Base-by-base conservation (phyloP, 371 early-diverging fungal genomes). In the Gilbertella persicaria region DNA sequence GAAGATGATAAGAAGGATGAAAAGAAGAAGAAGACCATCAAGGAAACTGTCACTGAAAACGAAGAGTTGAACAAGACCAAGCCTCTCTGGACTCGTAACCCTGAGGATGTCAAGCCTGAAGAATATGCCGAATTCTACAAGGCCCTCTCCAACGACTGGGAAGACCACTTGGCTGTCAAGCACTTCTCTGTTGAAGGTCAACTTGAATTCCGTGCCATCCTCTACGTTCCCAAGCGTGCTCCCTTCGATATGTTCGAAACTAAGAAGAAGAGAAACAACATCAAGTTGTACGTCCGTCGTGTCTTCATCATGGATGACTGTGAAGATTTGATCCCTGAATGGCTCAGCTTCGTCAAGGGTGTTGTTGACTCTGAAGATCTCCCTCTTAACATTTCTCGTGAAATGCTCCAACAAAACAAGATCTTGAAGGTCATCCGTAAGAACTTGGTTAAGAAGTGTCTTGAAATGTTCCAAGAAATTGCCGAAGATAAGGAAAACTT, bases 271-370 rank as follows among this genome's bases (percentile, higher is more conserved):
- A 83, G 88, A 51, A 78, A 82, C 67, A 89, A 87, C 80, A 86
- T 95, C 70, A 89, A 91, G 77, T 73, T 95, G 37, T 93, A 88
- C 71, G 90, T 90, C 29, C 80, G 84, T 36, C 89, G 91, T 64
- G 93, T 95, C 41, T 93, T 93, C 75, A 90, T 95, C 68, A 92
- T 91, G 64, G 93, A 92, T 58, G 92, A 93, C 60, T 77, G 89
- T 53, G 72, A 71, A 6, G 84, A 84, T 44, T 74, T 85, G 66
- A 75, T 82, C 62, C 91, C 80, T 47, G 79, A 72, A 60, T 89
- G 68, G 71, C 72, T 81, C 60, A 66, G 63, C 64, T 83, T 83
- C 49, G 58, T 79, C 64, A 85, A 84, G 73, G 94, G 92, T 58
- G 80, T 93, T 41, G 86, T 95, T 38, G 89, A 91, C 63, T 84